Evolutionary conservation across 1,284 basidiomycete genomes (phyloP), one percentile per base, ranked within the genome.

Genomic region (Puccinia hordei): DNA sequence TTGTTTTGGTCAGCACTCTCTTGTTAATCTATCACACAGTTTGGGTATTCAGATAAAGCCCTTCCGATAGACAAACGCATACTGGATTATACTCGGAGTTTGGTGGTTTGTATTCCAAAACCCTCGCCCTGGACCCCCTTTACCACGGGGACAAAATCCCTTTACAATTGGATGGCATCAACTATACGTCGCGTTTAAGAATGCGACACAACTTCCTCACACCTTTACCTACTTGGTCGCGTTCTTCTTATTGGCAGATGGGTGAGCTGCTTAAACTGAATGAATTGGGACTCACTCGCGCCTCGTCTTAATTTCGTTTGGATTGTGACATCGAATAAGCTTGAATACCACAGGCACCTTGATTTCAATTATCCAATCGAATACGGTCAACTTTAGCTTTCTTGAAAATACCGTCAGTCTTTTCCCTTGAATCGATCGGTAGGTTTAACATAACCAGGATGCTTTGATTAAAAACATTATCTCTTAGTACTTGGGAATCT

Each of bases 71-170:
- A 80, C 78, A 2, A 80, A 73, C 44, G 27, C 61, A 38, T 80
- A 80, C 46, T 80, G 78, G 78, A 44, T 80, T 41, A 22, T 80
- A 1, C 13, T 73, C 12, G 78, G 78, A 3, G 30, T 80, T 55
- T 73, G 78, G 78, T 80, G 78, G 78, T 80, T 80, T n/a, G 35
- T 80, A 46, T 80, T 80, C 57, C 69, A 80, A 66, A 41, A 51
- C 17, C 44, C 57, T n/a, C 69, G 78, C 13, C 78, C 78, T 19
- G 78, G 78, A 61, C 69, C 69, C 30, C 6, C 44, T 24, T 49
- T 80, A 61, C 69, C 78, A 35, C 33, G n/a, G 15, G 46, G 51
- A 19, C 44, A 49, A 65, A 73, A 61, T 65, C 46, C 55, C 6
- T 66, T 57, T 30, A 80, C 78, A 15, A 65, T 80, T 30, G 69